Evolutionary conservation across 306 rosid species (phyloP).

Genomic region (Quercus wislizeni): DNA sequence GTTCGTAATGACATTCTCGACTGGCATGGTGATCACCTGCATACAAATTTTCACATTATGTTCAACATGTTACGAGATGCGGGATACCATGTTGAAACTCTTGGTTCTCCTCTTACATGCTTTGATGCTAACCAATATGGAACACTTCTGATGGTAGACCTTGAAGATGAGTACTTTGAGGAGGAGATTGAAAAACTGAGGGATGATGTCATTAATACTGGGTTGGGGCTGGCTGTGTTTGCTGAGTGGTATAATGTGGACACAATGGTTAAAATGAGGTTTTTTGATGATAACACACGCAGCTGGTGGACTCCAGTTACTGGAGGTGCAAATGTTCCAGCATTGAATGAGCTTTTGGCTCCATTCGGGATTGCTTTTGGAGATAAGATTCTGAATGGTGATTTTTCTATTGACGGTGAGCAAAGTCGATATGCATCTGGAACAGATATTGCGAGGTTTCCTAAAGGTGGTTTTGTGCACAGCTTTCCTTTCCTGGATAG

Average conservation of each 20-base stretch:
- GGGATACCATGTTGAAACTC: conserved; percentile 84
- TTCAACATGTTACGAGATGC: conserved; percentile 92
- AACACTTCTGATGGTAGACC: conserved; percentile 91
- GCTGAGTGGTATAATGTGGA: conserved; percentile 98
- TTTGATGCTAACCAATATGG: conserved; percentile 91
- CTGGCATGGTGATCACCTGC: conserved; percentile 99
- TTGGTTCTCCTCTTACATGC: conserved; percentile 94
- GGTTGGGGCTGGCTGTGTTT: conserved; percentile 86
- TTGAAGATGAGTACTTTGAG: conserved; percentile 87
- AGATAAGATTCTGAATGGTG: conserved; percentile 88
- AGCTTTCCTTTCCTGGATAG: conserved; percentile 86
- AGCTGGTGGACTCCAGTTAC: conserved; percentile 99
- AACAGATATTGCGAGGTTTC: conserved; percentile 91
- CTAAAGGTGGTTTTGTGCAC: conserved; percentile 79
- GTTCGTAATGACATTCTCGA: conserved; percentile 98
- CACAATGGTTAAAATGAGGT: conserved; percentile 96
- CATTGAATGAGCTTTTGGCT: conserved; percentile 86
- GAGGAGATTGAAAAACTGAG: conserved; percentile 96
- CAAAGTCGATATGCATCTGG: conserved; percentile 97
- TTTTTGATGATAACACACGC: conserved; percentile 92
- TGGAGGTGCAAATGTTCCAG: conserved; percentile 94
- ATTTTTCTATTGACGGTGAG: conserved; percentile 87
- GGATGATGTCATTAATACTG: conserved; percentile 81
- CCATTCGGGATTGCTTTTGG: conserved; percentile 98
- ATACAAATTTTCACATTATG: conserved; percentile 93